Percentiles rank a stretch among this genome's conserved stretches.
Evolutionary conservation across 306 rosid species (phyloP).

Genomic region (Adenanthera pavonina): DNA sequence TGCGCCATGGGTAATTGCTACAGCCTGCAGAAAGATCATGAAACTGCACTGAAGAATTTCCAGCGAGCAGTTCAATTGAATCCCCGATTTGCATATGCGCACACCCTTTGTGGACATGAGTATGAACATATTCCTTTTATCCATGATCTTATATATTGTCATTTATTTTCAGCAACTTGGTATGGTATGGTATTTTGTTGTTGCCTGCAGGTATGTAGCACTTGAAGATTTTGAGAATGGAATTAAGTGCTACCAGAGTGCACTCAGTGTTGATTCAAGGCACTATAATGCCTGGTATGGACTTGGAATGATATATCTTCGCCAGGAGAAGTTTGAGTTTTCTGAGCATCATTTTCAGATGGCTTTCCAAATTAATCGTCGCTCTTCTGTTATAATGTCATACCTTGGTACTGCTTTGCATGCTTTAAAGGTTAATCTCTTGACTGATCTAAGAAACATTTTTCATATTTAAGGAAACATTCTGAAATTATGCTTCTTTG

Average conservation of each 20-base stretch:
- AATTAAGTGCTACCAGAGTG: slow-evolving; percentile 89
- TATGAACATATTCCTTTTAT: slow-evolving; percentile 48
- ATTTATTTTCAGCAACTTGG: slow-evolving; percentile 30
- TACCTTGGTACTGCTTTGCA: slow-evolving; percentile 92
- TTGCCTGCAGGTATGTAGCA: slow-evolving; percentile 72
- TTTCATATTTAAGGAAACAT: slow-evolving; percentile 23
- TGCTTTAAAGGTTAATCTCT: slow-evolving; percentile 70
- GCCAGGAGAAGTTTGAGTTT: slow-evolving; percentile 94
- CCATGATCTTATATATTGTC: not conserved
- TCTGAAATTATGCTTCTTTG: slow-evolving; percentile 39
- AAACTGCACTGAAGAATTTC: slow-evolving; percentile 73
- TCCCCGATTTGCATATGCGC: slow-evolving; percentile 96
- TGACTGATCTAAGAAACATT: slow-evolving; percentile 34
- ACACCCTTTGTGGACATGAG: slow-evolving; percentile 99
- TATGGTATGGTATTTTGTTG: slow-evolving; percentile 38
- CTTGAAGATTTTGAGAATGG: slow-evolving; percentile 98
- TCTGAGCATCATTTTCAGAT: slow-evolving; percentile 91
- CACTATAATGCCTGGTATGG: slow-evolving; percentile 98
- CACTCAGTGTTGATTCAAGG: slow-evolving; percentile 87
- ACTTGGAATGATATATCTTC: slow-evolving; percentile 94
- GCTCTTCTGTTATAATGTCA: slow-evolving; percentile 91
- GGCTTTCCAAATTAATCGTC: slow-evolving; percentile 85
- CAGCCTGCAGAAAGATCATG: slow-evolving; percentile 58
- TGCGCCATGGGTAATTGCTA: slow-evolving; percentile 66
- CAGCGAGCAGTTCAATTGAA: slow-evolving; percentile 95